Conservation (phyloP, 176 grass and related monocot genomes). For the Aegilops longissima region DNA sequence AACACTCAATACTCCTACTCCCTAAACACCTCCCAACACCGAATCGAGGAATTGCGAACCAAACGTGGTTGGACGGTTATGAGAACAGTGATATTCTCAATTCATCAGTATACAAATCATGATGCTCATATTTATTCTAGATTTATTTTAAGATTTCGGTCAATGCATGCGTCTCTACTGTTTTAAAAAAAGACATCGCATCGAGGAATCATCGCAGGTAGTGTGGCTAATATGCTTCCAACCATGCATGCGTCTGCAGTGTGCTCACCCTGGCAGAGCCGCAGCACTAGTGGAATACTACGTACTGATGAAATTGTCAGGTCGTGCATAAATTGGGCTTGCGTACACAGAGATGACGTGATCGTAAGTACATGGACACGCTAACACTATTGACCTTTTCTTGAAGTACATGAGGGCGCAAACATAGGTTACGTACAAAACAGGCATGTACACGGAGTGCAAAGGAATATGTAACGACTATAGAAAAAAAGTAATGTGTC, state of each 20-base stretch:
- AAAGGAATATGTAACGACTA: not conserved
- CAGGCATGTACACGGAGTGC: not conserved
- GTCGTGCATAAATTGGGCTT: not conserved
- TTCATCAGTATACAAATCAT: no score
- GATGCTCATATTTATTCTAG: no score
- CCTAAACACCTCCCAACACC: not conserved
- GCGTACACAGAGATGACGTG: not conserved
- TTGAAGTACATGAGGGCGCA: not conserved
- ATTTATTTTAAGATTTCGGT: no score
- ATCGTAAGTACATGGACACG: not conserved
- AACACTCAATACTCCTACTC: not conserved
- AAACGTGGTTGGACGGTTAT: no score
- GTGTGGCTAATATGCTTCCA: constrained; percentile 2
- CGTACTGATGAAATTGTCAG: not conserved
- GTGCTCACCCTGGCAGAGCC: not conserved
- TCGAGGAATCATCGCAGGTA: not conserved
- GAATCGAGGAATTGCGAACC: no score
- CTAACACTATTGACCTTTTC: not conserved
- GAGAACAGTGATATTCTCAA: no score
- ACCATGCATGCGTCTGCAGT: not conserved
- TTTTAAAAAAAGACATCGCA: not conserved
- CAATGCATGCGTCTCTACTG: no score
- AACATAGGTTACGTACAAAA: not conserved
- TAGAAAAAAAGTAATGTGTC: not conserved
- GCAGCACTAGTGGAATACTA: not conserved